These are phyloP conservation scores for Pseudomassariella vexata DNA, from an alignment of 2,329 filamentous ascomycete genomes.

Conservation along the genomic window DNA sequence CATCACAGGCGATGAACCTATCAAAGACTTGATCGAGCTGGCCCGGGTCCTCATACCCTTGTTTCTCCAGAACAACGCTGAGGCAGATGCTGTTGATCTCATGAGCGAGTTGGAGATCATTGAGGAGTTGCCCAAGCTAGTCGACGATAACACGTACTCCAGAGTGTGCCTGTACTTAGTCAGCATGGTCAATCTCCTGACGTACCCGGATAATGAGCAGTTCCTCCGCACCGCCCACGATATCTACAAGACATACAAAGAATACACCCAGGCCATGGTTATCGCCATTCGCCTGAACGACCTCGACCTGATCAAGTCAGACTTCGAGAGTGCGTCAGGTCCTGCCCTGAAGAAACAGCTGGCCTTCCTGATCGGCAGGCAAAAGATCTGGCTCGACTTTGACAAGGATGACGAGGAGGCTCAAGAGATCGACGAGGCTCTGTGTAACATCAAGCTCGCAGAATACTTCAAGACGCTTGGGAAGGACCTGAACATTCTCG, in stretches of 20 bases:
- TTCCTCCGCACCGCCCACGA: constrained; percentile 90
- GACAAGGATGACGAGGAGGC: constrained; percentile 53
- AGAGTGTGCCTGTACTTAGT: constrained; percentile 97
- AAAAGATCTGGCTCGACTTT: constrained; percentile 78
- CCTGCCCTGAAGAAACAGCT: constrained; percentile 85
- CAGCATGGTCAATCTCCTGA: constrained; percentile 96
- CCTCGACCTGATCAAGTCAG: constrained; percentile 70
- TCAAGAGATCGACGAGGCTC: constrained; percentile 71
- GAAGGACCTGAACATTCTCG: constrained; percentile 93
- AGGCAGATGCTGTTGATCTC: constrained; percentile 95
- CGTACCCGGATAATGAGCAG: constrained; percentile 93
- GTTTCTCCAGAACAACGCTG: constrained; percentile 94
- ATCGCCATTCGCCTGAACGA: constrained; percentile 93
- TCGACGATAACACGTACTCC: constrained; percentile 90
- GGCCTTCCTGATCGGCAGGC: constrained; percentile 85
- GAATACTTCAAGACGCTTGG: constrained; percentile 91
- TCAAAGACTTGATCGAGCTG: constrained; percentile 79
- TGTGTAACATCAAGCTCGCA: constrained; percentile 81
- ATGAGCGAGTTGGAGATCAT: constrained; percentile 98
- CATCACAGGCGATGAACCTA: constrained; percentile 76
- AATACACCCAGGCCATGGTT: constrained; percentile 88
- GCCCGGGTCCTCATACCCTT: constrained; percentile 82
- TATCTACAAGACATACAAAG: constrained; percentile 90
- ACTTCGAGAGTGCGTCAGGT: constrained; percentile 77
- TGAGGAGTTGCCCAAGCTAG: constrained; percentile 78